phyloP scores from a whole-genome alignment of 192 early-diverging fungal species.

The Rhizoclosmatium globosum region DNA sequence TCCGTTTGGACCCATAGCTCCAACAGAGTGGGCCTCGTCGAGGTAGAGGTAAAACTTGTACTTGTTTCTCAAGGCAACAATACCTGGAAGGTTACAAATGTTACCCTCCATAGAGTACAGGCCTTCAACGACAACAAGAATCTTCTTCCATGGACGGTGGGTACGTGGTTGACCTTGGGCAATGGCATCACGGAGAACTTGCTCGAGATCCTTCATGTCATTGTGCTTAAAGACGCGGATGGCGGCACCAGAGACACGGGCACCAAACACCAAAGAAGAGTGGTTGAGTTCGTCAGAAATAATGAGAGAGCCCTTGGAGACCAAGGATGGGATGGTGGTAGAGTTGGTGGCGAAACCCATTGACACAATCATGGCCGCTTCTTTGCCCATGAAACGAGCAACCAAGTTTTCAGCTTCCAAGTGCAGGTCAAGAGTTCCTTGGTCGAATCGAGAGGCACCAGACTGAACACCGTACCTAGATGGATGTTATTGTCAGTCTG shows the following conservation, averaged over 20 bases:
- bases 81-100: conserved; percentile 86
- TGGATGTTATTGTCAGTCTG: neutral
- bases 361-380: conserved; percentile 85
- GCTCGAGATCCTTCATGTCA: conserved; percentile 80
- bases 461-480: conserved; percentile 69
- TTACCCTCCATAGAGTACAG: conserved; percentile 98
- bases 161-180: conserved; percentile 96
- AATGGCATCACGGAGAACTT: conserved; percentile 84
- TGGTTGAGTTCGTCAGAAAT: conserved; percentile 98
- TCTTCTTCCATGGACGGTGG: conserved; percentile 99
- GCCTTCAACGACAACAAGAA: conserved; percentile 94
- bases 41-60: conserved; percentile 97
- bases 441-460: conserved; percentile 75
- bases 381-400: conserved; percentile 88
- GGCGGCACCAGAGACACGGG: conserved; percentile 88
- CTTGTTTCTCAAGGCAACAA: conserved; percentile 86
- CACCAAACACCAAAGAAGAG: conserved; percentile 90
- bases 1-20: conserved; percentile 92
- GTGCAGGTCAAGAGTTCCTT: conserved; percentile 76
- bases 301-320: conserved; percentile 85
- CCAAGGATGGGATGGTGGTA: conserved; percentile 90
- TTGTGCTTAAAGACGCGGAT: conserved; percentile 97
- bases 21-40: conserved; percentile 97
- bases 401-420: conserved; percentile 83
- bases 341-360: conserved; percentile 99